Percentiles rank a stretch among this genome's conserved stretches.
Conservation (phyloP, 768 basidiomycete genomes). For the Suillus variegatus region DNA sequence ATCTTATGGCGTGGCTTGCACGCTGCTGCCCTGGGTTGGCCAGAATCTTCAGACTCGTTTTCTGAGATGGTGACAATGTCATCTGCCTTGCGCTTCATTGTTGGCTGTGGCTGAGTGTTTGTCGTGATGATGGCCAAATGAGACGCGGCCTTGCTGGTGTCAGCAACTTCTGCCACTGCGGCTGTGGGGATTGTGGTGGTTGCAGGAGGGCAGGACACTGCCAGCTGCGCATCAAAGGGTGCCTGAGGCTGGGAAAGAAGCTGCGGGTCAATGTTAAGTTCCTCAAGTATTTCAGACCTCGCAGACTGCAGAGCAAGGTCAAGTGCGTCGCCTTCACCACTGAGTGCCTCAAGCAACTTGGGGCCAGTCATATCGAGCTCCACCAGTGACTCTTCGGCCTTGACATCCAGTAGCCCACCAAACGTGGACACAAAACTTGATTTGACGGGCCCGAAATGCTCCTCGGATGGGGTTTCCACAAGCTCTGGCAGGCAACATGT, state of each 20-base stretch:
- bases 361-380: constrained; percentile 28
- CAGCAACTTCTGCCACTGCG: too few relatives aligned
- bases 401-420: constrained; percentile 5
- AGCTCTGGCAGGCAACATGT: constrained; percentile 5
- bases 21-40: too few relatives aligned
- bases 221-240: not conserved
- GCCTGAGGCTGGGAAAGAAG: not conserved
- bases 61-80: too few relatives aligned
- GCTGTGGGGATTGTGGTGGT: not conserved
- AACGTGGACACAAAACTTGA: constrained; percentile 1
- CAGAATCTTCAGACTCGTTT: too few relatives aligned
- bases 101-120: too few relatives aligned
- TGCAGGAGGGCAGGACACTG: too few relatives aligned
- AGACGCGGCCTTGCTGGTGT: too few relatives aligned
- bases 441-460: constrained; percentile 14
- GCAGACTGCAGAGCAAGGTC: not conserved
- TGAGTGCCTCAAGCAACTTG: not conserved
- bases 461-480: not conserved
- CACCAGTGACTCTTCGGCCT: not conserved
- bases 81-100: too few relatives aligned
- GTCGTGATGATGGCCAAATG: too few relatives aligned
- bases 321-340: not conserved
- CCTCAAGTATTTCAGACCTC: not conserved
- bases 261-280: constrained; percentile 3
- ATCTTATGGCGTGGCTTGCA: too few relatives aligned